Percentiles rank a stretch among this genome's conserved stretches.
phyloP scores from a whole-genome alignment of 148 eudicot species.

The Nepenthes gracilis region DNA sequence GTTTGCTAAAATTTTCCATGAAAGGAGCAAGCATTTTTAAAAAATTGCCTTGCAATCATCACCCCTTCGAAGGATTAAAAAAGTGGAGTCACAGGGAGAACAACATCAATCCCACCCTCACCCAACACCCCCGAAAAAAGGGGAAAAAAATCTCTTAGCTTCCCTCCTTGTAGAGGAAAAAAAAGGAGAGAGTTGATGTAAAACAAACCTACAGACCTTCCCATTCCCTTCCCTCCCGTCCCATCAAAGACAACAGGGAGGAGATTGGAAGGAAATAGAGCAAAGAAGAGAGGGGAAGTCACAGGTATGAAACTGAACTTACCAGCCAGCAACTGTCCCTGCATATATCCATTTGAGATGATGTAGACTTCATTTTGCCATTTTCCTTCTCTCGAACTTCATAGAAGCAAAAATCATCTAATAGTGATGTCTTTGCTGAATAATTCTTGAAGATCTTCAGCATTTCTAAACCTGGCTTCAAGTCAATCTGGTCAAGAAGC shows the following conservation, averaged over 20 bases:
- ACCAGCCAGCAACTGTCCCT: conserved; percentile 15
- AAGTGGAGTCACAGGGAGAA: no score
- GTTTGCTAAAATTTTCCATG: no score
- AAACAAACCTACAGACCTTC: no score
- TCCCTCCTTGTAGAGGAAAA: no score
- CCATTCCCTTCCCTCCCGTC: background rate
- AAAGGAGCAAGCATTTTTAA: no score
- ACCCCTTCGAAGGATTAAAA: no score
- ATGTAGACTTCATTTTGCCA: conserved; percentile 33
- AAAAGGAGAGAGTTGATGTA: background rate
- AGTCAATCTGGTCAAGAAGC: conserved; percentile 37
- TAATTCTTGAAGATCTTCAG: conserved; percentile 68
- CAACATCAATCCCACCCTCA: no score
- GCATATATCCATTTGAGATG: conserved; percentile 18
- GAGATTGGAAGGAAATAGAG: background rate
- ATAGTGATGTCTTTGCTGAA: conserved; percentile 38
- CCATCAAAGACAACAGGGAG: background rate
- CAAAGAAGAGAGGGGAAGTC: background rate
- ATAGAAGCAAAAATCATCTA: conserved; percentile 72
- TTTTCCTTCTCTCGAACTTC: conserved; percentile 49
- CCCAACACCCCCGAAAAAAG: no score
- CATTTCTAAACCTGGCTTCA: conserved; percentile 77
- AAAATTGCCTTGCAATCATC: no score
- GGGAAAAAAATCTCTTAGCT: no score
- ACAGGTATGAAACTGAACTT: conserved; percentile 7